A percentile compares a stretch with the other conserved stretches of the same genome.
Conservation (phyloP, 441 rosid genomes). For the Syzygium malaccense region DNA sequence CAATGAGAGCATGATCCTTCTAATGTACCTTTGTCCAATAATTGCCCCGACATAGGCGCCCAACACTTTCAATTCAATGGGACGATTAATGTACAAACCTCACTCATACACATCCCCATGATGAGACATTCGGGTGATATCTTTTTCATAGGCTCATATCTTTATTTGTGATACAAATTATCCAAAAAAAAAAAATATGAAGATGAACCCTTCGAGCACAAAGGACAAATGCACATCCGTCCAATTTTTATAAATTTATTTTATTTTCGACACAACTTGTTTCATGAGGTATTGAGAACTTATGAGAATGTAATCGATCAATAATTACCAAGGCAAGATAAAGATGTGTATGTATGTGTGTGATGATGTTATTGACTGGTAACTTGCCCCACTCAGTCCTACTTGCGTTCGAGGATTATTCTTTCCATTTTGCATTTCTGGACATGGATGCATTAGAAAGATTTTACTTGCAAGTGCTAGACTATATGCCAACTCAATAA, state of each 20-base stretch:
- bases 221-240: not conserved
- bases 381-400: not conserved
- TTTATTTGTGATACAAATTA: not conserved
- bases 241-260: not conserved
- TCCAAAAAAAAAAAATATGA: not conserved
- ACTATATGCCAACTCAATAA: not conserved
- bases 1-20: not conserved
- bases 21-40: not conserved
- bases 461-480: not conserved
- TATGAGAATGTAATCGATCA: not conserved
- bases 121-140: not conserved
- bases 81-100: not conserved
- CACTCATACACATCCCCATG: not conserved
- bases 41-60: not conserved
- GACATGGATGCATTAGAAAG: not conserved
- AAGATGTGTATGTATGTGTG: not conserved
- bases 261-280: not conserved
- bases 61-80: not conserved
- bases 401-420: not conserved
- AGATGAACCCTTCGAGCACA: not conserved
- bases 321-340: not conserved
- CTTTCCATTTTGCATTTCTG: not conserved
- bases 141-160: not conserved
- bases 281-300: not conserved
- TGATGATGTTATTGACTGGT: not conserved